These are phyloP conservation scores for Periconia sp. DNA, from an alignment of 2,329 filamentous ascomycete species.

Conservation along the genomic window DNA sequence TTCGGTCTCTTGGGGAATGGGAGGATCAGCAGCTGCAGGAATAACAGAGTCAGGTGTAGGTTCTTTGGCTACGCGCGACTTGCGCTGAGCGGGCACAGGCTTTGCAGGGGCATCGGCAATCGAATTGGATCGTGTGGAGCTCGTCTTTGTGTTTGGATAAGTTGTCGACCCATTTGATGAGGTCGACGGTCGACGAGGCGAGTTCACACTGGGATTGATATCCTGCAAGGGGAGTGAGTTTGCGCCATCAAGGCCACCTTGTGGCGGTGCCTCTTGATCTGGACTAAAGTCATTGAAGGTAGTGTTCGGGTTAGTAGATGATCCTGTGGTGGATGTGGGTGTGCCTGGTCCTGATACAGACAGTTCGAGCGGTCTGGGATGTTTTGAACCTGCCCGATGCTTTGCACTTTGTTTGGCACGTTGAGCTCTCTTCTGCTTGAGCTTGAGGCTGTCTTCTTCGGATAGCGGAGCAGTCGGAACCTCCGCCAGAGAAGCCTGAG, in stretches of 20 bases:
- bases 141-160: constrained; percentile 12
- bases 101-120: constrained; percentile 30
- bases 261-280: constrained; percentile 18
- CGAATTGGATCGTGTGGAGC: constrained; percentile 21
- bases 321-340: constrained; percentile 26
- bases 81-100: constrained; percentile 19
- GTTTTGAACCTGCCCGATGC: constrained; percentile 17
- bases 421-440: constrained; percentile 26
- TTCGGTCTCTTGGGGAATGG: constrained; percentile 12
- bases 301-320: constrained; percentile 15
- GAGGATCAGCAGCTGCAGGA: constrained; percentile 15
- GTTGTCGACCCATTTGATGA: constrained; percentile 25
- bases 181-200: constrained; percentile 36
- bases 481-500: constrained; percentile 19
- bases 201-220: constrained; percentile 33
- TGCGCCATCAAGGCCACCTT: constrained; percentile 26
- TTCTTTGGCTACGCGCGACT: constrained; percentile 15
- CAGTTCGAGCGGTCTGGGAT: constrained; percentile 31
- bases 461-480: constrained; percentile 26
- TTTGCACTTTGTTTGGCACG: constrained; percentile 20
- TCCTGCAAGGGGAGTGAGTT: constrained; percentile 35
- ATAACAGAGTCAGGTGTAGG: constrained; percentile 36
- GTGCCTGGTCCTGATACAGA: constrained; percentile 25
- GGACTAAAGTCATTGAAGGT: constrained; percentile 11
- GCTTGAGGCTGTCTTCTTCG: constrained; percentile 28